Evolutionary conservation across 257 asterid species (phyloP).

Genomic region (Rhazya stricta): DNA sequence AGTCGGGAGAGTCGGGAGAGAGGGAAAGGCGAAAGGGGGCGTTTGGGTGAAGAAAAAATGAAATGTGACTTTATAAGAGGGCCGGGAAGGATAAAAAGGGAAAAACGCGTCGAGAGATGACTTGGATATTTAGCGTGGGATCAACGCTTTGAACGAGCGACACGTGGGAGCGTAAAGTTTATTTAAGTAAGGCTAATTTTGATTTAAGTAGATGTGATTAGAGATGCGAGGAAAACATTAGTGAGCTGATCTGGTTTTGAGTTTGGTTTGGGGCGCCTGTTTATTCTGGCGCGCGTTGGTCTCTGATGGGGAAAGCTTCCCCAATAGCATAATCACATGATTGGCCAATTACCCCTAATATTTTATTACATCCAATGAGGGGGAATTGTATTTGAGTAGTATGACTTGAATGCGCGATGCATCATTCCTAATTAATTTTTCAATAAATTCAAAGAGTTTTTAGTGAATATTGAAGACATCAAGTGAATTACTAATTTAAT

Average conservation of each 20-base stretch:
- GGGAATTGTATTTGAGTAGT: too few species aligned
- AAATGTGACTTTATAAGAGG: conserved; percentile 1
- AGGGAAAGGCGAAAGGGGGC: neutral
- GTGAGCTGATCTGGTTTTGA: neutral
- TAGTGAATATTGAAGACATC: too few species aligned
- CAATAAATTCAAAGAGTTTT: too few species aligned
- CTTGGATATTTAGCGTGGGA: conserved; percentile 14
- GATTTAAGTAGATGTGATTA: neutral
- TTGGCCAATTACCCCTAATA: too few species aligned
- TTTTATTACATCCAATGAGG: too few species aligned
- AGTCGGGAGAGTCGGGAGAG: neutral
- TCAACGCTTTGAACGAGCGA: conserved; percentile 11
- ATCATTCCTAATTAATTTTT: too few species aligned
- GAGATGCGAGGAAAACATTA: neutral
- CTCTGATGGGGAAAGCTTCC: too few species aligned
- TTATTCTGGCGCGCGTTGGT: neutral
- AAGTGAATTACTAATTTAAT: too few species aligned
- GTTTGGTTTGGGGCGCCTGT: neutral
- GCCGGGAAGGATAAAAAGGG: conserved; percentile 2
- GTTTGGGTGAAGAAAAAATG: neutral
- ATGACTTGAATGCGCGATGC: too few species aligned
- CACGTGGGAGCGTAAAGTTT: conserved; percentile 17
- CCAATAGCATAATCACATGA: too few species aligned
- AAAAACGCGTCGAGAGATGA: neutral
- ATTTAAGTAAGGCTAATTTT: neutral